Percentiles rank a stretch among this genome's conserved stretches.
Conservation (phyloP, 2,329 filamentous ascomycete genomes). For the Clarireedia paspali region DNA sequence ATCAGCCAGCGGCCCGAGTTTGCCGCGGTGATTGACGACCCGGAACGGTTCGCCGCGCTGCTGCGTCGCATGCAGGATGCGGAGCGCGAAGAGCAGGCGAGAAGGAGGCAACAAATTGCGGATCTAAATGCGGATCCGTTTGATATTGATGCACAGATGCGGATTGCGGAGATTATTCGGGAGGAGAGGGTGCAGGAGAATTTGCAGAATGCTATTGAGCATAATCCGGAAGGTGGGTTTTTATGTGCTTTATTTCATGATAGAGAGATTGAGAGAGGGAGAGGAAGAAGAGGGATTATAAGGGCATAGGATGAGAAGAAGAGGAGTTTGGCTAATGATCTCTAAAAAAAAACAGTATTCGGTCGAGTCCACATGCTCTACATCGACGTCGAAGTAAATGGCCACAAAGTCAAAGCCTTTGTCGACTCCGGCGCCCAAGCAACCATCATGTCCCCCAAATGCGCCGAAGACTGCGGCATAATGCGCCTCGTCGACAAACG, state of each 20-base stretch:
- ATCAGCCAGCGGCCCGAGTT: constrained; percentile 68
- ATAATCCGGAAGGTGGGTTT: constrained; percentile 83
- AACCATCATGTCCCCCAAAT: constrained; percentile 95
- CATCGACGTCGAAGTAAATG: constrained; percentile 91
- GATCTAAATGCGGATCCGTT: constrained; percentile 90
- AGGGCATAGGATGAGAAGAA: constrained; percentile 8
- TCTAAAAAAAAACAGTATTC: constrained; percentile 55
- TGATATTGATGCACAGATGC: constrained; percentile 81
- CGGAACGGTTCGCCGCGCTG: constrained; percentile 66
- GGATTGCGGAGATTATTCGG: constrained; percentile 95
- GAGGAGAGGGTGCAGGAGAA: constrained; percentile 94
- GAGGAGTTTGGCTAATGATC: too few species aligned
- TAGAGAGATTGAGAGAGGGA: too few species aligned
- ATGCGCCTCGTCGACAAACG: constrained; percentile 92
- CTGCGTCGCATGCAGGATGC: constrained; percentile 60
- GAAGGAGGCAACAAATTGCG: constrained; percentile 76
- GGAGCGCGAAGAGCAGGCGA: constrained; percentile 63
- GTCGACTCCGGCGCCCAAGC: constrained; percentile 97
- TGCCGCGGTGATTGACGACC: constrained; percentile 67
- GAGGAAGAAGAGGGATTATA: background rate
- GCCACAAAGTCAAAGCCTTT: constrained; percentile 84
- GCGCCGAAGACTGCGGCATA: constrained; percentile 86
- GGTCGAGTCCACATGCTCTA: constrained; percentile 94
- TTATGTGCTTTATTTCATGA: background rate
- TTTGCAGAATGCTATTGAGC: constrained; percentile 90